Evolutionary conservation across 768 basidiomycete genomes (phyloP), one percentile per base, ranked within the genome.

Genomic region (Pleurotus citrinopileatus): DNA sequence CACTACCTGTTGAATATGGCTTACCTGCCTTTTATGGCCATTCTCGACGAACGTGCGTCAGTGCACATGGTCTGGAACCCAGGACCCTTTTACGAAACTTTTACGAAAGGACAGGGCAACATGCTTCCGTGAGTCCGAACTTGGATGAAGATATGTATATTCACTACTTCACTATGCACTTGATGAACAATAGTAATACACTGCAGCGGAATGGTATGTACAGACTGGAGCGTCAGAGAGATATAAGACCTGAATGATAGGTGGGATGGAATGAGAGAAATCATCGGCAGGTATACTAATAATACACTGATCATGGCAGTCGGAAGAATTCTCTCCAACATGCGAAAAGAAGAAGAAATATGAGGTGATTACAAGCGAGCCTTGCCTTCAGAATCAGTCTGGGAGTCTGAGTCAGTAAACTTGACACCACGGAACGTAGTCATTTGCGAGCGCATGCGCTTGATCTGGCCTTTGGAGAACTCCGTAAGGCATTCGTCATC

Each of bases 401-500:
- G 12, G 17, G 38, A 40, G 15, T 40, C 38, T 40, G 38, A n/a
- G 15, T 29, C 46, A 48, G 46, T 13, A 20, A 51, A 51, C 9
- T n/a, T n/a, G n/a, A 78, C 64, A 34, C 71, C 65, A 56, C 76
- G 73, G 65, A 76, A 79, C 42, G 76, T 77, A 47, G 66, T 59
- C 50, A 81, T 65, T 63, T 79, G 77, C 23, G 61, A 61, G 55
- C 65, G 60, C 44, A 75, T 57, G 56, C 78, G 78, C 28, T 67
- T 65, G 56, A 55, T 58, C 60, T 81, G 79, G 37, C 78, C 78
- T 40, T 65, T 25, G 23, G 79, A 79, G 67, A 80, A 81, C 54
- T 73, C 57, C 55, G 54, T 70, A 76, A 78, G 79, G 72, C 79
- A 81, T 54, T 69, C 61, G 57, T 81, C 79, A 53, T 76, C 48